Conservation (phyloP, 306 rosid species). For the Prunus fruticosa region DNA sequence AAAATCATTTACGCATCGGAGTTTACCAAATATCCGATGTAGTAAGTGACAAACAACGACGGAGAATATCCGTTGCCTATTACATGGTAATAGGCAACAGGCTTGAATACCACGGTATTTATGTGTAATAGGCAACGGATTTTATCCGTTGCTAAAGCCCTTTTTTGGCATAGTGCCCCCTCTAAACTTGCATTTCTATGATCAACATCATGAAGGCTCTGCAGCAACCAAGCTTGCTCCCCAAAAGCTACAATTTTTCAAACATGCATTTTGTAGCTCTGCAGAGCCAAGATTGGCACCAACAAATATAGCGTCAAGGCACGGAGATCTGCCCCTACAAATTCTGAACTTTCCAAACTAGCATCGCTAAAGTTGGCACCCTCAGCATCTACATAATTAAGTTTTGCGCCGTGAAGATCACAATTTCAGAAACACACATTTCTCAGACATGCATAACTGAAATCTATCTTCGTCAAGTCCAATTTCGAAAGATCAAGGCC, state of each 20-base stretch:
- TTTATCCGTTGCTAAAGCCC: too few species aligned
- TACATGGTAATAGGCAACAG: too few species aligned
- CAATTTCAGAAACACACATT: background rate
- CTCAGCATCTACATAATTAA: background rate
- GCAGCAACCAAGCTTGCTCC: too few species aligned
- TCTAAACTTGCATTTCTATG: background rate
- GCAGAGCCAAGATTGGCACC: background rate
- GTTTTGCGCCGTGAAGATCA: background rate
- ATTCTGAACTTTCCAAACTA: background rate
- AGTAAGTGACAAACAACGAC: too few species aligned
- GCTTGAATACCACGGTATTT: too few species aligned
- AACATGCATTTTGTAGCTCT: too few species aligned
- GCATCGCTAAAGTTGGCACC: background rate
- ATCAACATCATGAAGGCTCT: too few species aligned
- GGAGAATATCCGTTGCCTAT: too few species aligned
- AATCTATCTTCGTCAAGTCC: constrained; percentile 5
- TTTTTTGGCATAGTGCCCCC: background rate
- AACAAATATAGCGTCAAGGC: background rate
- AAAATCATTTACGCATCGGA: too few species aligned
- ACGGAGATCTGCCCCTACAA: background rate
- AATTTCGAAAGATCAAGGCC: constrained; percentile 87
- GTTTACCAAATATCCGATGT: too few species aligned
- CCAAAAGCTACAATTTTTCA: too few species aligned
- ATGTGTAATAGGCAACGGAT: too few species aligned
- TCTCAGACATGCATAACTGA: background rate